Percentiles rank a stretch among this genome's conserved stretches.
phyloP scores from a whole-genome alignment of 345 rosid genomes.

The Crucihimalaya himalaica region DNA sequence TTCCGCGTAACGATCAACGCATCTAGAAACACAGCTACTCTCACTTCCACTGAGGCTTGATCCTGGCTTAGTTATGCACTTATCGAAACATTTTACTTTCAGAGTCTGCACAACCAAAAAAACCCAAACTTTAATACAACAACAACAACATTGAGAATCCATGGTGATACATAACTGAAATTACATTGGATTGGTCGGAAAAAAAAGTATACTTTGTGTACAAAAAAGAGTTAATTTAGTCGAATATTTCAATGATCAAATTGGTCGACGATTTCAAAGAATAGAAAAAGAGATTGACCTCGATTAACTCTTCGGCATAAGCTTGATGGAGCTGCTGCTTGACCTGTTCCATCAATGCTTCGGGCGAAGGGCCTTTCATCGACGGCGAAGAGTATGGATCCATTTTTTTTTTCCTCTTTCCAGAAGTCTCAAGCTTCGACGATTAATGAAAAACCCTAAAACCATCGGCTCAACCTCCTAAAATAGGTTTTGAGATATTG shows the following conservation, averaged over 20 bases:
- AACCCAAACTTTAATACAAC: not conserved
- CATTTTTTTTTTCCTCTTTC: constrained; percentile 38
- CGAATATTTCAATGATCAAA: not conserved
- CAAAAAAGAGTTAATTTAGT: not conserved
- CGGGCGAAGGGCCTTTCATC: constrained; percentile 41
- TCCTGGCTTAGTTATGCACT: constrained; percentile 88
- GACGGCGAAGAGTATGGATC: constrained; percentile 61
- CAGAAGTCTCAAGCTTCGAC: not conserved
- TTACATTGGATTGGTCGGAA: not conserved
- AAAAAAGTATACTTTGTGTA: not conserved
- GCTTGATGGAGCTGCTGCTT: constrained; percentile 76
- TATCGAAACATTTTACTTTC: constrained; percentile 80
- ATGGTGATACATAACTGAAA: not conserved
- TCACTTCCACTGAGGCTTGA: constrained; percentile 89
- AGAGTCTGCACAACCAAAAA: constrained; percentile 55
- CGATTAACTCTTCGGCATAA: constrained; percentile 76
- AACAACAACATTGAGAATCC: not conserved
- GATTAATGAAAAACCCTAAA: not conserved
- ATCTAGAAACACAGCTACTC: constrained; percentile 93
- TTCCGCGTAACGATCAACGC: constrained; percentile 95
- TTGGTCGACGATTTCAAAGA: not conserved
- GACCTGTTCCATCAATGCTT: constrained; percentile 68
- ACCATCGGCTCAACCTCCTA: not conserved
- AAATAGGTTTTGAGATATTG: constrained; percentile 3
- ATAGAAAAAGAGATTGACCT: constrained; percentile 43